phyloP scores from a whole-genome alignment of 805 yeast genomes.

The Suhomyces xylopsoci region DNA sequence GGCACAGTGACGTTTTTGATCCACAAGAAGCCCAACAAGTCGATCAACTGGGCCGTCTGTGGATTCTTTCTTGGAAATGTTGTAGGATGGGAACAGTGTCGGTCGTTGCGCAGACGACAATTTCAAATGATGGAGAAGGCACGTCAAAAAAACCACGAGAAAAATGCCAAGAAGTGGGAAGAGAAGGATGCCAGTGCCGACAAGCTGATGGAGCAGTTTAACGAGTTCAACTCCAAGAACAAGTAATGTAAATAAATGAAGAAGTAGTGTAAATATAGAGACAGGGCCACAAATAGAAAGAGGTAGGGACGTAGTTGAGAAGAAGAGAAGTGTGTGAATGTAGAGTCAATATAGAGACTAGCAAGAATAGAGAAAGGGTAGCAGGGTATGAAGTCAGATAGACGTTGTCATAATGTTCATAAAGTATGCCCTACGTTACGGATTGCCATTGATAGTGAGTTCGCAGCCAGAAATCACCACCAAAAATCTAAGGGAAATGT shows the following conservation, averaged over 20 bases:
- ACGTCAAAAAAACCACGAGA: conserved; percentile 44
- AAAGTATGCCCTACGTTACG: no score
- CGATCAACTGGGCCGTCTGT: conserved; percentile 80
- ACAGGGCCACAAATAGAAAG: background rate
- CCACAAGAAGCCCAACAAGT: conserved; percentile 57
- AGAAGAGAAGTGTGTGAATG: no score
- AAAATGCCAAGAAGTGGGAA: conserved; percentile 29
- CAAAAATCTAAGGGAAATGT: no score
- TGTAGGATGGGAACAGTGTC: conserved; percentile 92
- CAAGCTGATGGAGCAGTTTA: conserved; percentile 9
- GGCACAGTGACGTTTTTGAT: conserved; percentile 65
- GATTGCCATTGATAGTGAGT: no score
- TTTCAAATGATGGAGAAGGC: conserved; percentile 69
- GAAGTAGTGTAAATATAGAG: background rate
- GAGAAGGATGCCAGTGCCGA: conserved; percentile 13
- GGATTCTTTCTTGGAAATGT: conserved; percentile 78
- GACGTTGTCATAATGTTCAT: no score
- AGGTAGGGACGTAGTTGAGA: background rate
- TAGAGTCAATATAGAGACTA: no score
- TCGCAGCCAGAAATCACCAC: no score
- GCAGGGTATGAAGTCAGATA: no score
- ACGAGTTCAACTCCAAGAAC: conserved; percentile 10
- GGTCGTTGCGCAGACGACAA: conserved; percentile 64
- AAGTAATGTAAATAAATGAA: conserved; percentile 2
- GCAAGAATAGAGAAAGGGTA: no score